Percentiles rank a stretch among this genome's conserved stretches.
Evolutionary conservation across 2,329 filamentous ascomycete genomes (phyloP).

Genomic region (Drechslerella coelobrocha): DNA sequence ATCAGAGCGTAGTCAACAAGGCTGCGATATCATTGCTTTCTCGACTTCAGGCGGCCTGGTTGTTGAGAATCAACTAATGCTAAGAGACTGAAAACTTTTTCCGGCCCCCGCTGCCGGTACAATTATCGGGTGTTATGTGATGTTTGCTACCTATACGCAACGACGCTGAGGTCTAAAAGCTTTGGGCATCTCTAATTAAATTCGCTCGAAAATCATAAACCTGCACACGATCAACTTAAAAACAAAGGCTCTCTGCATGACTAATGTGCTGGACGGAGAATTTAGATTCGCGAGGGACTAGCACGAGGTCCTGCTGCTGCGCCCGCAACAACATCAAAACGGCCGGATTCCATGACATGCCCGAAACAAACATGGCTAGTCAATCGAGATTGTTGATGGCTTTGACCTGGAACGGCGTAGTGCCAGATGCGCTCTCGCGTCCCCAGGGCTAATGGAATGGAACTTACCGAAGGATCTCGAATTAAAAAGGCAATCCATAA

Average conservation of each 20-base stretch:
- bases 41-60: too few relatives aligned
- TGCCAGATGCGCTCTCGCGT: too few relatives aligned
- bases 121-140: too few relatives aligned
- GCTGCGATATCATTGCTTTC: too few relatives aligned
- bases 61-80: too few relatives aligned
- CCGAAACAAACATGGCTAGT: conserved; percentile 20
- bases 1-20: too few relatives aligned
- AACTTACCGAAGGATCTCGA: too few relatives aligned
- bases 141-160: neutral
- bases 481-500: too few relatives aligned
- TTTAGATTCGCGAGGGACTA: conserved; percentile 7
- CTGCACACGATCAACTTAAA: neutral
- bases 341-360: conserved; percentile 33
- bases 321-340: conserved; percentile 44
- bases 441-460: too few relatives aligned
- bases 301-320: conserved; percentile 7
- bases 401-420: conserved; percentile 6
- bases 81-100: too few relatives aligned
- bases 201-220: too few relatives aligned
- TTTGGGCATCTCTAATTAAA: neutral
- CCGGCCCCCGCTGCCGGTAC: too few relatives aligned
- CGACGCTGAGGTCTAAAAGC: neutral
- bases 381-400: conserved; percentile 22
- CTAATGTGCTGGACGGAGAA: conserved; percentile 3
- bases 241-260: conserved; percentile 1